These are phyloP conservation scores for Leucocoprinus birnbaumii DNA, from an alignment of 768 basidiomycete genomes.

Conservation along the genomic window DNA sequence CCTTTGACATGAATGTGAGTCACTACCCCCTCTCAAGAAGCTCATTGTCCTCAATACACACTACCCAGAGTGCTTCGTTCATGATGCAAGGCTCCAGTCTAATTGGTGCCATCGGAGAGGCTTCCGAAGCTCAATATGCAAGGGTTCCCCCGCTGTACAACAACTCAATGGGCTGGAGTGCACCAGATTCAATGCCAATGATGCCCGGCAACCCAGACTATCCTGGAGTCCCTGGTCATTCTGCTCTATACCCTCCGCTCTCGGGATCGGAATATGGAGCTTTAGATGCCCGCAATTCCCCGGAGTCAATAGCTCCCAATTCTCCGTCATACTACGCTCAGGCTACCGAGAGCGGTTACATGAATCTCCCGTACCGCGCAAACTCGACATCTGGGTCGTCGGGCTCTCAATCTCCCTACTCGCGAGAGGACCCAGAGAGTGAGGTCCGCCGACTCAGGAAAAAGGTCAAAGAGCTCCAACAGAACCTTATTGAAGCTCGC, in stretches of 20 bases:
- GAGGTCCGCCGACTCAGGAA: constrained; percentile 56
- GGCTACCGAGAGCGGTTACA: constrained; percentile 11
- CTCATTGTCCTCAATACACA: background rate
- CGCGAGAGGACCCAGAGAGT: constrained; percentile 29
- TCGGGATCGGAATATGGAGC: constrained; percentile 21
- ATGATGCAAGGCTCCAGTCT: constrained; percentile 35
- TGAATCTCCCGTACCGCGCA: background rate
- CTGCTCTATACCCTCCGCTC: constrained; percentile 12
- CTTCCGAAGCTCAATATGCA: constrained; percentile 22
- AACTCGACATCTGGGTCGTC: constrained; percentile 1
- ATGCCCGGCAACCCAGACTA: constrained; percentile 3
- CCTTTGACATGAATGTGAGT: constrained; percentile 22
- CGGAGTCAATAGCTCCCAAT: constrained; percentile 36
- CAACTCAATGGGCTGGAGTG: constrained; percentile 8
- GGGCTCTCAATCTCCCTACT: constrained; percentile 6
- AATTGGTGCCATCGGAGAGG: constrained; percentile 64
- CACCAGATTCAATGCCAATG: constrained; percentile 13
- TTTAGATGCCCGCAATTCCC: constrained; percentile 31
- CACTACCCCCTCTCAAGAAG: background rate
- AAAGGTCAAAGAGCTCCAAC: constrained; percentile 53
- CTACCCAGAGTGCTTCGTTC: background rate
- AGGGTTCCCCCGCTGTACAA: constrained; percentile 15
- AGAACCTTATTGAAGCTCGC: constrained; percentile 19
- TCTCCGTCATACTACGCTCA: constrained; percentile 23
- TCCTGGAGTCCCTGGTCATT: constrained; percentile 20